Evolutionary conservation across 108 stramenopile genomes (phyloP).

Genomic region (Cylindrotheca fusiformis): DNA sequence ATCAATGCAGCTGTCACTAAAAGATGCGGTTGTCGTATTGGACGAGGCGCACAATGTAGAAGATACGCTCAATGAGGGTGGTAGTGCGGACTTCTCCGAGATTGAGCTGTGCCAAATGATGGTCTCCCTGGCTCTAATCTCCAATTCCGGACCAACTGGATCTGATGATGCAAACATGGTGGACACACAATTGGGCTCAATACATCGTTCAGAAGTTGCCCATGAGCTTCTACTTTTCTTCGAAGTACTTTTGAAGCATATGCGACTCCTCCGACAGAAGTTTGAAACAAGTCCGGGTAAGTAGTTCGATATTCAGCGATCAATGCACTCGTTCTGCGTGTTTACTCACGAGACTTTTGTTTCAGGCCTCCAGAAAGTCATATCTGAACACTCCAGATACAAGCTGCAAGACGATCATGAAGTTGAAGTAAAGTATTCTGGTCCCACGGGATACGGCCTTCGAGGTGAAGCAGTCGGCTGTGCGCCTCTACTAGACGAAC

Average conservation of each 20-base stretch:
- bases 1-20: constrained; percentile 54
- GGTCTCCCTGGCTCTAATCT: constrained; percentile 35
- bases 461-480: constrained; percentile 60
- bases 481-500: constrained; percentile 36
- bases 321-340: background rate
- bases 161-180: too few species aligned
- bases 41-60: constrained; percentile 99
- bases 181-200: constrained; percentile 15
- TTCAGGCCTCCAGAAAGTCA: constrained; percentile 29
- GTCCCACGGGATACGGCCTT: constrained; percentile 58
- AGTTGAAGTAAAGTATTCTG: constrained; percentile 56
- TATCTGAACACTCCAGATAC: constrained; percentile 42
- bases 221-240: constrained; percentile 28
- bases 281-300: constrained; percentile 53
- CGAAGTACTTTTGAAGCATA: background rate
- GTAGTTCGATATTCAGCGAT: background rate
- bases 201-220: constrained; percentile 44
- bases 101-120: constrained; percentile 64
- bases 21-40: constrained; percentile 86
- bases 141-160: too few species aligned
- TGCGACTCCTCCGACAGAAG: constrained; percentile 27
- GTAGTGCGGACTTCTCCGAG: constrained; percentile 55
- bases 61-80: constrained; percentile 58
- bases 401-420: constrained; percentile 57
- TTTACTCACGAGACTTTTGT: background rate